A percentile compares a stretch with the other conserved stretches of the same genome.
Evolutionary conservation across 2,329 filamentous ascomycete genomes (phyloP).

Genomic region (Dichotomopilus funicola): DNA sequence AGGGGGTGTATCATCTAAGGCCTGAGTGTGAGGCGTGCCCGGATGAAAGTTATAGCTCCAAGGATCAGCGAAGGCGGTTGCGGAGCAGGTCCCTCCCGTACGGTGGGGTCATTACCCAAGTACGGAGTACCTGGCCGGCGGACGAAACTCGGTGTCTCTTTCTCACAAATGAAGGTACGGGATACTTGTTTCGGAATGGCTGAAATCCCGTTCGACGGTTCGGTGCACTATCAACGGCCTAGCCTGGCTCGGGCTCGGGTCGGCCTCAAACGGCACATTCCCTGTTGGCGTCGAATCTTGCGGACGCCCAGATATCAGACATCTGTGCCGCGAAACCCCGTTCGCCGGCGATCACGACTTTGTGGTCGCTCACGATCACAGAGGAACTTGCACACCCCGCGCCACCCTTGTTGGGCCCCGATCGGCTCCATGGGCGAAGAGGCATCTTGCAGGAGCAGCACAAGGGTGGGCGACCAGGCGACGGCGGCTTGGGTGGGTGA

Average conservation of each 20-base stretch:
- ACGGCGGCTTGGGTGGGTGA: too few relatives aligned
- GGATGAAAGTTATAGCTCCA: neutral
- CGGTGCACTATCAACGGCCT: conserved; percentile 1
- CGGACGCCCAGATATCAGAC: conserved; percentile 7
- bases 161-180: neutral
- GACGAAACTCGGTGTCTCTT: neutral
- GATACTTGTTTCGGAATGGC: neutral
- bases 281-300: conserved; percentile 6
- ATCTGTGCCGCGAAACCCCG: neutral
- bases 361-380: neutral
- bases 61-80: conserved; percentile 1
- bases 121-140: neutral
- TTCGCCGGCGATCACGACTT: conserved; percentile 2
- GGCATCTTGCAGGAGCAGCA: too few relatives aligned
- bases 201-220: neutral
- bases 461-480: too few relatives aligned
- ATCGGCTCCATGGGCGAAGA: neutral
- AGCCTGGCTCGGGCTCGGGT: conserved; percentile 7
- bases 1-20: neutral
- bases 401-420: neutral
- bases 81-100: neutral
- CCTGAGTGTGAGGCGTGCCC: neutral
- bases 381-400: neutral
- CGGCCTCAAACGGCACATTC: conserved; percentile 9
- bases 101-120: neutral